Evolutionary conservation across 129 eudicot species (phyloP).

Genomic region (Apium graveolens): DNA sequence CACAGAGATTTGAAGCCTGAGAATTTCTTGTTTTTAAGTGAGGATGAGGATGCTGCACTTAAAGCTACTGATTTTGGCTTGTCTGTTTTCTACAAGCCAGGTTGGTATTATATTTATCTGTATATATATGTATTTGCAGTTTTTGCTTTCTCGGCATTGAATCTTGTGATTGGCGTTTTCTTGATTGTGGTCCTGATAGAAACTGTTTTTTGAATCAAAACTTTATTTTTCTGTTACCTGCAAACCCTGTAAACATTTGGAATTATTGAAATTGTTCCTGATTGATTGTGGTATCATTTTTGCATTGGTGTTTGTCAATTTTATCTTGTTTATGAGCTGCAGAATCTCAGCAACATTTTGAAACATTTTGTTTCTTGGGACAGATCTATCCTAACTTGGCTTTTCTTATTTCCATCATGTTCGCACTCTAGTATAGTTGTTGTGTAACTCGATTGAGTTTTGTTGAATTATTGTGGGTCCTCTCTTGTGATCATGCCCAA

Average conservation of each 20-base stretch:
- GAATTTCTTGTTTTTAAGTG: slow-evolving; percentile 71
- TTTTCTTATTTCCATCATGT: not conserved
- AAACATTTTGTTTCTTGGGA: not conserved
- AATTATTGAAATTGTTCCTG: not conserved
- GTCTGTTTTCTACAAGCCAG: slow-evolving; percentile 89
- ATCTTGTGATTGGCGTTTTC: not conserved
- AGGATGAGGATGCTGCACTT: slow-evolving; percentile 69
- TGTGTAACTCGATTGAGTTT: not conserved
- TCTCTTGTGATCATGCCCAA: not conserved
- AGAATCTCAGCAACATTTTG: not conserved
- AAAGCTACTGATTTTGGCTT: slow-evolving; percentile 93
- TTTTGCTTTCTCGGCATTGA: not conserved
- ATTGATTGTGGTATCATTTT: not conserved
- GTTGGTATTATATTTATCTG: slow-evolving; percentile 14
- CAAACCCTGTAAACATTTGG: not conserved
- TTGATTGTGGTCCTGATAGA: not conserved
- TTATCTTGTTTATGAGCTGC: not conserved
- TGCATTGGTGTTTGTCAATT: not conserved
- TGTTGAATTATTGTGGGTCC: not conserved
- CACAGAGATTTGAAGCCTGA: slow-evolving; percentile 96
- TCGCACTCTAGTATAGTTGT: not conserved
- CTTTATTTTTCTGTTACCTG: not conserved
- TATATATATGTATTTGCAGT: not conserved
- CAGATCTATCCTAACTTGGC: not conserved
- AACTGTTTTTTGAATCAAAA: not conserved